Conservation (phyloP, 1,139 yeast species). For the Eremothecium gossypii region DNA sequence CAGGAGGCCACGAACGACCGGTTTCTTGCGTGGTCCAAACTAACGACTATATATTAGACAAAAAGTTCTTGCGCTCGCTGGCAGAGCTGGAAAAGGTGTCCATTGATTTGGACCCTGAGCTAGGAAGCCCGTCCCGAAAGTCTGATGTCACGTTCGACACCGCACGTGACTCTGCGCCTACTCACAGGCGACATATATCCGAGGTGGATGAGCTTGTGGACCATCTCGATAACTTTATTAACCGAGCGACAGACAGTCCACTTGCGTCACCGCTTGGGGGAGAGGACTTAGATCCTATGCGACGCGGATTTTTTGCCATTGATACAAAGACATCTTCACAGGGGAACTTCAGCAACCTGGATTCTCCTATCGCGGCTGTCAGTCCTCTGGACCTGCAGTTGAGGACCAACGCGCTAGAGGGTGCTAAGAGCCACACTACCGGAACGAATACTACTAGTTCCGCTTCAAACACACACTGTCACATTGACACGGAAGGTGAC, state of each 20-base stretch:
- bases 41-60: background rate
- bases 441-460: background rate
- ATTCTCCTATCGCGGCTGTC: background rate
- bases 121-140: background rate
- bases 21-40: background rate
- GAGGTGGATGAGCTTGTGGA: conserved; percentile 29
- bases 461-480: no score
- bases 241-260: background rate
- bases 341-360: background rate
- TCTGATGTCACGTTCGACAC: background rate
- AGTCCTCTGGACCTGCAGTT: background rate
- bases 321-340: background rate
- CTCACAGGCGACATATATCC: conserved; percentile 26
- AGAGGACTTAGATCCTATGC: background rate
- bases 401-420: conserved; percentile 2
- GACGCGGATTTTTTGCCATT: background rate
- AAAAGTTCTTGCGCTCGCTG: background rate
- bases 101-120: background rate
- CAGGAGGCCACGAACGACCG: background rate
- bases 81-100: background rate
- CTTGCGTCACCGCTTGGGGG: background rate
- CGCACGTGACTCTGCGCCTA: conserved; percentile 1
- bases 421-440: background rate
- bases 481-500: background rate
- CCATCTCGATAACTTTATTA: conserved; percentile 24